These are phyloP conservation scores for Claviceps pazoutovae DNA, from an alignment of 2,329 filamentous ascomycete genomes.

Conservation along the genomic window DNA sequence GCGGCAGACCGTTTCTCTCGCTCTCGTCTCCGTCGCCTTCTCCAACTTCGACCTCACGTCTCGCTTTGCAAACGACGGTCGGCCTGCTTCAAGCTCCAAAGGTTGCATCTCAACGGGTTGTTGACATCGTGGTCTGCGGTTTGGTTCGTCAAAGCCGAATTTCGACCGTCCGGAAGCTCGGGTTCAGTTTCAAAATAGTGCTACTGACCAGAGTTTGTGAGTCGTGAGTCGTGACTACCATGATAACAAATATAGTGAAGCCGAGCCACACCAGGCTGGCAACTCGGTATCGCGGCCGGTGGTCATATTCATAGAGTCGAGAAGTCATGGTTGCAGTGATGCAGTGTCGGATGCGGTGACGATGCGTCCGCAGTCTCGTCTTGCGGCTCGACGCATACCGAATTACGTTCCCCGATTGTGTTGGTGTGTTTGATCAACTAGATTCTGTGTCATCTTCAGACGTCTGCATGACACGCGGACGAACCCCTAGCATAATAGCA, in stretches of 20 bases:
- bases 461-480: neutral
- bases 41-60: no score
- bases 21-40: no score
- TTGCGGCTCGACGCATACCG: neutral
- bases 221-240: neutral
- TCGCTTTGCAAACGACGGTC: neutral
- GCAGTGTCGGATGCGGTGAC: neutral
- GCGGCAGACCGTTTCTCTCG: neutral
- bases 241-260: neutral
- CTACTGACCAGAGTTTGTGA: neutral
- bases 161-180: neutral
- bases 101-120: no score
- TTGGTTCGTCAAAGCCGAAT: neutral
- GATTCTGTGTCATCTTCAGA: neutral
- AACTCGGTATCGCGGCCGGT: no score
- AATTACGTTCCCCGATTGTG: neutral
- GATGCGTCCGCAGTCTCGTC: neutral
- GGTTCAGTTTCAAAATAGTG: neutral
- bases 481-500: no score
- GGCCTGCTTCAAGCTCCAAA: neutral
- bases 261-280: neutral
- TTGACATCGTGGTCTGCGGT: no score
- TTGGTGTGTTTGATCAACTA: neutral
- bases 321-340: neutral
- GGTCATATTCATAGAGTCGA: neutral